phyloP scores from a whole-genome alignment of 768 basidiomycete genomes.

The Austroboletus festivus region DNA sequence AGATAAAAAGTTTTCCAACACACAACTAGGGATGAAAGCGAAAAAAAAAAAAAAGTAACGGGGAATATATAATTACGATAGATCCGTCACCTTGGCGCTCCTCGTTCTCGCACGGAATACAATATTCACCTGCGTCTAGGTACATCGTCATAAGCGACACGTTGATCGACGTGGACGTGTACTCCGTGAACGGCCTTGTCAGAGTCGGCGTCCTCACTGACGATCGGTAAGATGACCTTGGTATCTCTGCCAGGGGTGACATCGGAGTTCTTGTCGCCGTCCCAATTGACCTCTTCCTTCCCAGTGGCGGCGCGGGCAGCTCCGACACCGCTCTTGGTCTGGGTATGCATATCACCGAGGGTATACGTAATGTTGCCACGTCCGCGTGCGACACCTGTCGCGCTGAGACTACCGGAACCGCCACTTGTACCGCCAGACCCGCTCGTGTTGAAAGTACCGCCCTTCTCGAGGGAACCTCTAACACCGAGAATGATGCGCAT shows the following conservation, averaged over 20 bases:
- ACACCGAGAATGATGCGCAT: constrained; percentile 84
- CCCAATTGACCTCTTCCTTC: constrained; percentile 40
- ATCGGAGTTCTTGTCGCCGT: constrained; percentile 38
- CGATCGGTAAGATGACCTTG: constrained; percentile 37
- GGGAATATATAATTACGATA: neutral
- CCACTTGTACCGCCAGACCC: constrained; percentile 45
- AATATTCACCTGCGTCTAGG: too few species aligned
- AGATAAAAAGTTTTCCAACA: too few species aligned
- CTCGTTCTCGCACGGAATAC: too few species aligned
- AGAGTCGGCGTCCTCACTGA: constrained; percentile 25
- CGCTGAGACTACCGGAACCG: constrained; percentile 41
- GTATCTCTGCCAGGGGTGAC: constrained; percentile 32
- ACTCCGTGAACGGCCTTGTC: constrained; percentile 40
- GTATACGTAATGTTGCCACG: constrained; percentile 31
- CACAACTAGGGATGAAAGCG: too few species aligned
- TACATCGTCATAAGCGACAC: too few species aligned
- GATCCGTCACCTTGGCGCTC: too few species aligned
- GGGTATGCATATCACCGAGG: constrained; percentile 49
- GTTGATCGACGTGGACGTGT: constrained; percentile 24
- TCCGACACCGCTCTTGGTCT: constrained; percentile 46
- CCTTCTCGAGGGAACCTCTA: constrained; percentile 67
- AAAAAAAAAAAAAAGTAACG: neutral
- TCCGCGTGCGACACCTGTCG: constrained; percentile 26
- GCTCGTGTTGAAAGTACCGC: constrained; percentile 67
- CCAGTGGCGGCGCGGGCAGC: constrained; percentile 31